Base-by-base conservation (phyloP, 192 early-diverging fungal species). In the Pilaira anomala region DNA sequence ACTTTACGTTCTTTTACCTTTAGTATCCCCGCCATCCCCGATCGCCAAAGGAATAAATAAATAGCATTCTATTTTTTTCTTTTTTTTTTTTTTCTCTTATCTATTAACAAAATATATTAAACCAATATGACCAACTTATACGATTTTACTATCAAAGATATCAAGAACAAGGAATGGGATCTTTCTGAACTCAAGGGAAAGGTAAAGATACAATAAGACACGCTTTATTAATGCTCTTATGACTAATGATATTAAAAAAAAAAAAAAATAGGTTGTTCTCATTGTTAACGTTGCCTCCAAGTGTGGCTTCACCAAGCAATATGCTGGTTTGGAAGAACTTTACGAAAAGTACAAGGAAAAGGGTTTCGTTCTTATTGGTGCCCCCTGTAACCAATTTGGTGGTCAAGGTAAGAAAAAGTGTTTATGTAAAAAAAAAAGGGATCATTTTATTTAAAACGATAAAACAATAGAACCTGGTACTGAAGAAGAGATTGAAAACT, bases 361-460 rank as follows among this genome's bases (percentile, higher is more conserved):
- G 40, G 92, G 89, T 12, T 83, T 98, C 48, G 85, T 86, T 28
- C 76, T 98, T 58, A 71, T 96, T 53, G 94, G 93, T 16, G 90
- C 92, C 77, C 95, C 95, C n/a, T 87, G 85, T 71, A 95, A 96
- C 80, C 87, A 93, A 80, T 95, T 95, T 66, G 87, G 78, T n/a
- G 67, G 65, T 16, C 91, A 92, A 74, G 62, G 62, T 51, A 63
- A 63, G 14, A 36, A 36, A 36, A 36, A 36, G n/a, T n/a, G n/a
- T n/a, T n/a, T n/a, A n/a, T n/a, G 25, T 6, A 63, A 19, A 48
- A 52, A 72, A 69, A 1, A 21, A 29, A 22, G 8, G 11, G 26
- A 21, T 28, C 19, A n/a, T 16, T 19, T 9, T 28, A 8, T 5
- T 40, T 14, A 42, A 26, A 21, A 9, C 18, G 2, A 39, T 21